Evolutionary conservation across 169 alveolate genomes (phyloP).

Genomic region (Pseudocohnilembus persalinus): DNA sequence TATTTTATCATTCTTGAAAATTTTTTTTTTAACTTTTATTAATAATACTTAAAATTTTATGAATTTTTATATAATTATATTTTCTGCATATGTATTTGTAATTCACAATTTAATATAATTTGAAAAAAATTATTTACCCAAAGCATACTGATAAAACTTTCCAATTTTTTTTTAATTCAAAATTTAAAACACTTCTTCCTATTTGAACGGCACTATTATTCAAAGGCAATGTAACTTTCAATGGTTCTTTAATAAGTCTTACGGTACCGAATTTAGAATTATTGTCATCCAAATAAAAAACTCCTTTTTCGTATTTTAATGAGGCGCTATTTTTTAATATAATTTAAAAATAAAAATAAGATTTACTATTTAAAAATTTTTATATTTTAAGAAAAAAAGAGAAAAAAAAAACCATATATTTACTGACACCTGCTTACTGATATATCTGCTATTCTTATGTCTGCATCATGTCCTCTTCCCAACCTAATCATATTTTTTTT

Average conservation of each 20-base stretch:
- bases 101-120: neutral
- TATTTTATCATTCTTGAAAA: no score
- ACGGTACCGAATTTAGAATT: conserved; percentile 67
- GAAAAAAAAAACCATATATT: no score
- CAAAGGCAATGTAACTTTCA: conserved; percentile 2
- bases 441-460: conserved; percentile 83
- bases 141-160: neutral
- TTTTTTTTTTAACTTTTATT: no score
- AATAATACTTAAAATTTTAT: no score
- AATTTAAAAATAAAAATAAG: no score
- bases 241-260: conserved; percentile 30
- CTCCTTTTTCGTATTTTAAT: conserved; percentile 37
- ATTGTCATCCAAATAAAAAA: conserved; percentile 53
- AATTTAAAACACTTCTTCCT: conserved; percentile 42
- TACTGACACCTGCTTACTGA: conserved; percentile 66
- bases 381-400: no score
- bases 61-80: no score
- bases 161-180: conserved; percentile 14
- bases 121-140: neutral
- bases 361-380: no score
- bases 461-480: conserved; percentile 86
- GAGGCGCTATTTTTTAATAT: conserved; percentile 1
- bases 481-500: conserved; percentile 48
- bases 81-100: no score
- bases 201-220: conserved; percentile 39